Base-by-base conservation (phyloP, 2,329 filamentous ascomycete genomes). In the Talaromyces amestolkiae region DNA sequence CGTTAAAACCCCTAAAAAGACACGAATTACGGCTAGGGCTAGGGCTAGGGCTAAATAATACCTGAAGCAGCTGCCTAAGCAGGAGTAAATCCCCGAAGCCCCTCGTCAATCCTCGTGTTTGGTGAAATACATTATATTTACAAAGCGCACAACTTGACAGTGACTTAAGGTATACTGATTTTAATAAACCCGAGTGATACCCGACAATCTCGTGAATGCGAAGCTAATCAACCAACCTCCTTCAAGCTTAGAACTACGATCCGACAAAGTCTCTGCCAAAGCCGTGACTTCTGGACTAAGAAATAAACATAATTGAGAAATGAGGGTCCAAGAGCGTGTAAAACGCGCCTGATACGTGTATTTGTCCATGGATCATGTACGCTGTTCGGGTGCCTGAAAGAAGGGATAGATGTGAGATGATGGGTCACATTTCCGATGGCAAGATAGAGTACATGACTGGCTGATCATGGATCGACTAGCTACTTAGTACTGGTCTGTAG, bases 331-430 rank as follows among this genome's bases (percentile, higher is more conserved):
- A 53, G 22, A 51, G 24, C 9, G 2, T n/a, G 9, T 0, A 6
- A 13, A 31, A 22, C 9, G 13, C 13, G 6, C 13, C 0, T 37
- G 53, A 17, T 22, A 37, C 31, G 33, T 56, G 33, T n/a, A 35
- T 2, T 35, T 56, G 31, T 22, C 6, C 11, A 24, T 37, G 53
- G 10, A 56, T 15, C n/a, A 37, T 56, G n/a, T 22, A 54, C 31
- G 15, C 56, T 58, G 35, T 45, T n/a, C 7, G 19, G 22, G 5
- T 33, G 22, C 56, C 56, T 58, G 56, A 62, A 17, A 10, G 35
- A 45, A 63, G 49, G 61, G 61, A 63, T 63, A 33, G 24, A 56
- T 63, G 35, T 10, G 4, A 54, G 17, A 9, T 56, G 53, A 63
- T 24, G 19, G 35, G n/a, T 63, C 49, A 41, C 35, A 56, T 56